Percentiles rank a stretch among this genome's conserved stretches.
Evolutionary conservation across 257 asterid species (phyloP).

Genomic region (Asclepias syriaca): DNA sequence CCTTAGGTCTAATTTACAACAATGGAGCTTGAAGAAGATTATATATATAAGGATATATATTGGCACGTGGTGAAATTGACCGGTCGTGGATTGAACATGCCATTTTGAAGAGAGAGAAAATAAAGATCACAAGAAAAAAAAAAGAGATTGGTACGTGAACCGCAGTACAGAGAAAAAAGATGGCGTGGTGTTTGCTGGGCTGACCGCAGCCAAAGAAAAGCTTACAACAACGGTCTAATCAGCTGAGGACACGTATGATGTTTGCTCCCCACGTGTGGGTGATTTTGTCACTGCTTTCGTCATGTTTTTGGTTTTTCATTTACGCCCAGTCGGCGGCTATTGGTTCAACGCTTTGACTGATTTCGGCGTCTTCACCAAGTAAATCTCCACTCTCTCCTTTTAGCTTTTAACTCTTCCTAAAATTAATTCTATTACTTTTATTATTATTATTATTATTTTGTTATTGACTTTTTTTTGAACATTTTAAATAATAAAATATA

Average conservation of each 20-base stretch:
- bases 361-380: slow-evolving; percentile 11
- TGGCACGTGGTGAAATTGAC: slow-evolving; percentile 19
- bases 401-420: too few species aligned
- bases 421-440: too few species aligned
- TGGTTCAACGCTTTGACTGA: slow-evolving; percentile 6
- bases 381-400: not conserved
- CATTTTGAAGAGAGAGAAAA: not conserved
- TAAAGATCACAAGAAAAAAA: not conserved
- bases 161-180: not conserved
- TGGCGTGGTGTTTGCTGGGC: not conserved
- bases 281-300: slow-evolving; percentile 32
- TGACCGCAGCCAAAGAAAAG: slow-evolving; percentile 20
- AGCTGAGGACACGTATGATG: not conserved
- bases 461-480: too few species aligned
- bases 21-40: not conserved
- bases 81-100: slow-evolving; percentile 2
- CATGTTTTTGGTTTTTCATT: slow-evolving; percentile 1
- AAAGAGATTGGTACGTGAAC: not conserved
- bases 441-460: too few species aligned
- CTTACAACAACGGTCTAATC: slow-evolving; percentile 1
- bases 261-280: not conserved
- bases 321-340: not conserved
- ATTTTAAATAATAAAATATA: too few species aligned
- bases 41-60: not conserved
- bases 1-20: not conserved